Base-by-base conservation (phyloP, 192 early-diverging fungal genomes). In the Chytriomyces sp. region DNA sequence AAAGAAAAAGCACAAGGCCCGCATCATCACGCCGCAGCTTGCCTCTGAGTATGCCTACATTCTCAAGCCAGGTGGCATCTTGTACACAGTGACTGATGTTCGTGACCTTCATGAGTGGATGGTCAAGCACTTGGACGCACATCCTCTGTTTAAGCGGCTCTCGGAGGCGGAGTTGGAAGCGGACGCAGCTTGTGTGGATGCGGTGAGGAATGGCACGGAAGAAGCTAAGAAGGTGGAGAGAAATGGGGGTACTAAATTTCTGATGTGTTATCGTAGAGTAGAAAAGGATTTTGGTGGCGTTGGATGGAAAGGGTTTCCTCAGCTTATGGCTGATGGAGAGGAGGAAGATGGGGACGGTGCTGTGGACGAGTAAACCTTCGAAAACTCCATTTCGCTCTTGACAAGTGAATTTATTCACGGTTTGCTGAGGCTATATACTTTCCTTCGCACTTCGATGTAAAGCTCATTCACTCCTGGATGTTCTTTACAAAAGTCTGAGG, bases 1-100 rank as follows among this genome's bases (percentile, higher is more conserved):
- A 78, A 95, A 93, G 68, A 89, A 93, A 74, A 99, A 98, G 80
- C 95, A 98, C 84, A 98, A 98, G 84, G 94, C 95, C 0, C 86
- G 98, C 37, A 98, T 99, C 66, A 94, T 99, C 60, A 93, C 92
- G 75, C 75, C 88, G 8, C 92, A 90, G 3, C 82, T 99, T 62
- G 78, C 98, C 32, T 90, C 94, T 34, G 95, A 98, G 79, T 99
- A 98, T 76, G 98, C 98, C n/a, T 98, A 98, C 77, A 86, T 93
- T 37, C 78, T 99, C 59, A 87, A 87, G 30, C 78, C 84, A 19
- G 95, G 93, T 28, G 98, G 98, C 49, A 92, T 96, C 57, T 69
- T 99, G 26, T 99, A 99, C 74, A 96, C 93, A 31, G 94, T 94
- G 62, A 98, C 96, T 33, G 68, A 70, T 32, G 84, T 84, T 26